Evolutionary conservation across 441 rosid genomes (phyloP).

Genomic region (Pelargonium cotyledonis): DNA sequence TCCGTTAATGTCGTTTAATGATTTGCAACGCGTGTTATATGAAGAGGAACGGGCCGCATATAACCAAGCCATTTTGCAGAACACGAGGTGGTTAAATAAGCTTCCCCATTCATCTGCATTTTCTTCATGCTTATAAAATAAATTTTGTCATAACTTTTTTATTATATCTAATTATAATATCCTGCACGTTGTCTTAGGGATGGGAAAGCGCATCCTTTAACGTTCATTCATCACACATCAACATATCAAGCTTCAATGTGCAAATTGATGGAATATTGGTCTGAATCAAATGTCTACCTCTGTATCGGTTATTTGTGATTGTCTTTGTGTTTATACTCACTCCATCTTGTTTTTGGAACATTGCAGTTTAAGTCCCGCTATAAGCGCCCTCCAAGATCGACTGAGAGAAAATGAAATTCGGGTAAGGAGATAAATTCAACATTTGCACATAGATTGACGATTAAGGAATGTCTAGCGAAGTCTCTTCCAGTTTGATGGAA

Average conservation of each 20-base stretch:
- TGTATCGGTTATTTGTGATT: conserved; percentile 12
- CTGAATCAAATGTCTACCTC: conserved; percentile 23
- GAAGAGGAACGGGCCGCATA: conserved; percentile 84
- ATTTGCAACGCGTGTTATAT: conserved; percentile 74
- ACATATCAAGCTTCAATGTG: conserved; percentile 95
- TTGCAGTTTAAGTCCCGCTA: conserved; percentile 88
- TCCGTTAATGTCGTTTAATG: conserved; percentile 66
- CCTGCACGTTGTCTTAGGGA: conserved; percentile 33
- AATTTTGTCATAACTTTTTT: not conserved
- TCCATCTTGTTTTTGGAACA: conserved; percentile 18
- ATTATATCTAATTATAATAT: conserved; percentile 13
- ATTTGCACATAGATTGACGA: no score
- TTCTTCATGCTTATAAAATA: not conserved
- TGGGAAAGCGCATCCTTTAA: conserved; percentile 81
- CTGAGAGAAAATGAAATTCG: conserved; percentile 78
- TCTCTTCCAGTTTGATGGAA: not conserved
- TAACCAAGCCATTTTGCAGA: conserved; percentile 69
- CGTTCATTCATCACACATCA: conserved; percentile 83
- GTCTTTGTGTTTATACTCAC: conserved; percentile 11
- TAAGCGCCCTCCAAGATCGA: conserved; percentile 74
- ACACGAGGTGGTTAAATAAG: conserved; percentile 46
- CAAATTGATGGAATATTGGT: conserved; percentile 94
- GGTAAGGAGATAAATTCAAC: conserved; percentile 35
- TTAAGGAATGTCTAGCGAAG: no score
- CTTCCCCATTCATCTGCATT: conserved; percentile 5